Percentiles rank a stretch among this genome's conserved stretches.
phyloP scores from a whole-genome alignment of 148 eudicot species.

The Chenopodium suecicum region DNA sequence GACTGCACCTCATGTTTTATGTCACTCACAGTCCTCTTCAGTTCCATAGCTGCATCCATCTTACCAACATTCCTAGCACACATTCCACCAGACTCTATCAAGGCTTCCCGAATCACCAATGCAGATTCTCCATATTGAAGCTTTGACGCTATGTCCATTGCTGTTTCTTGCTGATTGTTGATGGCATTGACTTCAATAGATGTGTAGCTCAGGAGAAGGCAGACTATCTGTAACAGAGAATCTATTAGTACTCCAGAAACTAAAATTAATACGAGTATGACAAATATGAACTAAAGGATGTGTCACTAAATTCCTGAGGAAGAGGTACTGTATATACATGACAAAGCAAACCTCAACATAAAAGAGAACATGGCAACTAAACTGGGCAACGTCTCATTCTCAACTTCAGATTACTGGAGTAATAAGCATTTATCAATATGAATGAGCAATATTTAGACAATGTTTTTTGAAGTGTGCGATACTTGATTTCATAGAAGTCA shows the following conservation, averaged over 20 bases:
- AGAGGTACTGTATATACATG: not conserved
- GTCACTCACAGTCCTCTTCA: slow-evolving; percentile 84
- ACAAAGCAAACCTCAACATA: not conserved
- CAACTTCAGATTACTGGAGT: not conserved
- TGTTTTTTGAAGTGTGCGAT: not conserved
- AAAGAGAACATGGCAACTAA: not conserved
- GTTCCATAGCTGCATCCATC: slow-evolving; percentile 64
- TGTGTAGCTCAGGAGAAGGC: slow-evolving; percentile 53
- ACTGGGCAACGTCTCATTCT: not conserved
- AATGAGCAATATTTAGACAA: not conserved
- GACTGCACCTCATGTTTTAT: slow-evolving; percentile 86
- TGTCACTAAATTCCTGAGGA: not conserved
- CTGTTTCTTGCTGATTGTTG: slow-evolving; percentile 76
- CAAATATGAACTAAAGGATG: not conserved
- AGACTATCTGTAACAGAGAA: slow-evolving; percentile 48
- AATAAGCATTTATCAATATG: not conserved
- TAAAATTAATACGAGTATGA: not conserved
- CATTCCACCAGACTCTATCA: slow-evolving; percentile 69
- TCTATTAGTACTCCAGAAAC: not conserved
- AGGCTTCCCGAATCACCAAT: slow-evolving; percentile 52
- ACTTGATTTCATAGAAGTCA: not conserved
- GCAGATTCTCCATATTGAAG: slow-evolving; percentile 77
- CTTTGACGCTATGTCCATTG: slow-evolving; percentile 81
- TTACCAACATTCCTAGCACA: slow-evolving; percentile 61
- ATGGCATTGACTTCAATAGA: slow-evolving; percentile 69